phyloP scores from a whole-genome alignment of 2,329 filamentous ascomycete species.

The Aquanectria penicillioides region DNA sequence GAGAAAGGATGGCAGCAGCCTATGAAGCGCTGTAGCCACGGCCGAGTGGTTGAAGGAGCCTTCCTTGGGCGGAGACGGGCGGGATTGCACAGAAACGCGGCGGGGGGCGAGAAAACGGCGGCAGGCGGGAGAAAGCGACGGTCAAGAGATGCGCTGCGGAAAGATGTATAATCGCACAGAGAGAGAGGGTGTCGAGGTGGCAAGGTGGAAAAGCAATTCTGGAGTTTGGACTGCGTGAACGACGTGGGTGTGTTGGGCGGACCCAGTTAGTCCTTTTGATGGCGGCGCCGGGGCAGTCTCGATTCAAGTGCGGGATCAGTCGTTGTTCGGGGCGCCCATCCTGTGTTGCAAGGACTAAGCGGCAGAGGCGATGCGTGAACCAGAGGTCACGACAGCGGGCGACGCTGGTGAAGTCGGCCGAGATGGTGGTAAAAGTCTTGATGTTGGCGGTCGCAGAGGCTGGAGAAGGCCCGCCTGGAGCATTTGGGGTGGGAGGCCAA shows the following conservation, averaged over 20 bases:
- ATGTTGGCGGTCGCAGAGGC: slow-evolving; percentile 28
- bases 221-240: slow-evolving; percentile 15
- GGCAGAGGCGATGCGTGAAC: slow-evolving; percentile 21
- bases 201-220: slow-evolving; percentile 3
- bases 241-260: slow-evolving; percentile 6
- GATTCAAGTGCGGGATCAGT: slow-evolving; percentile 27
- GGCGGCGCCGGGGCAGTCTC: slow-evolving; percentile 16
- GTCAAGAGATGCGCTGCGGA: background rate
- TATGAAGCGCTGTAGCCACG: slow-evolving; percentile 5
- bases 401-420: slow-evolving; percentile 16
- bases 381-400: slow-evolving; percentile 20
- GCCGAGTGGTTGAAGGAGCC: background rate
- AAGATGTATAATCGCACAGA: background rate
- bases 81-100: slow-evolving; percentile 4
- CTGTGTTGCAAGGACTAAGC: slow-evolving; percentile 16
- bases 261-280: background rate
- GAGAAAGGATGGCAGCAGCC: background rate
- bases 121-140: background rate
- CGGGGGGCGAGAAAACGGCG: background rate
- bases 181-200: background rate
- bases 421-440: slow-evolving; percentile 31
- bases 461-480: slow-evolving; percentile 35
- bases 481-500: slow-evolving; percentile 32
- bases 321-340: slow-evolving; percentile 28
- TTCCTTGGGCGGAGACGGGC: slow-evolving; percentile 1